Evolutionary conservation across 495 filamentous ascomycete species (phyloP).

Genomic region (Trichoderma virens): DNA sequence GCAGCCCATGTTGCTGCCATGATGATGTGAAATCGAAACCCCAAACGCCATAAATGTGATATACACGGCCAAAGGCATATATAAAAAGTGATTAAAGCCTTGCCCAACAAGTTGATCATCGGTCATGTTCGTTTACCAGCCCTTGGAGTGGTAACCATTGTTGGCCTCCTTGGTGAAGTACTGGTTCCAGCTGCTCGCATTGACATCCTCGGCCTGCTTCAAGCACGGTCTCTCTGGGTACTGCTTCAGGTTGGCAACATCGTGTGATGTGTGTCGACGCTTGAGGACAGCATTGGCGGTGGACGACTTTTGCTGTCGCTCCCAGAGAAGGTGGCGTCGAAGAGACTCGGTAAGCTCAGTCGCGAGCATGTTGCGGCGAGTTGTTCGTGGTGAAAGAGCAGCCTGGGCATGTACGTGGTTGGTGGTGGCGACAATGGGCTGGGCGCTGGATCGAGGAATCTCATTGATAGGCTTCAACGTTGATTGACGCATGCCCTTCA

Average conservation of each 20-base stretch:
- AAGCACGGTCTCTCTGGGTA: constrained; percentile 54
- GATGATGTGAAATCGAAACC: constrained; percentile 15
- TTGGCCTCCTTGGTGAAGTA: constrained; percentile 40
- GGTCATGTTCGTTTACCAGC: constrained; percentile 38
- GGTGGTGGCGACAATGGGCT: constrained; percentile 77
- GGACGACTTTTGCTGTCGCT: constrained; percentile 57
- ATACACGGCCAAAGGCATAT: constrained; percentile 7
- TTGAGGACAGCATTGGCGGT: constrained; percentile 85
- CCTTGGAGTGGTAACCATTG: constrained; percentile 44
- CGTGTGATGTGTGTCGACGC: constrained; percentile 83
- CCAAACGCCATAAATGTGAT: not conserved
- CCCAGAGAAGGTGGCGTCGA: constrained; percentile 30
- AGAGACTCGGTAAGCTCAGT: constrained; percentile 63
- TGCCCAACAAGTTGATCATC: constrained; percentile 13
- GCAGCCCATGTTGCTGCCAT: constrained; percentile 26
- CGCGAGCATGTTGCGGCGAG: constrained; percentile 91
- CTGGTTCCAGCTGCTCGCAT: constrained; percentile 44
- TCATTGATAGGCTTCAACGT: constrained; percentile 52
- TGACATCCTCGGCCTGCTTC: constrained; percentile 36
- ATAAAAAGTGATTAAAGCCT: constrained; percentile 15
- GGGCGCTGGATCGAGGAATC: constrained; percentile 58
- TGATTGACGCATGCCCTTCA: constrained; percentile 43
- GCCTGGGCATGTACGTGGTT: constrained; percentile 56
- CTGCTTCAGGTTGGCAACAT: constrained; percentile 74
- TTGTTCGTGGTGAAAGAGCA: constrained; percentile 79